phyloP scores from a whole-genome alignment of 2,329 filamentous ascomycete species.

The Penicillium nordicum region DNA sequence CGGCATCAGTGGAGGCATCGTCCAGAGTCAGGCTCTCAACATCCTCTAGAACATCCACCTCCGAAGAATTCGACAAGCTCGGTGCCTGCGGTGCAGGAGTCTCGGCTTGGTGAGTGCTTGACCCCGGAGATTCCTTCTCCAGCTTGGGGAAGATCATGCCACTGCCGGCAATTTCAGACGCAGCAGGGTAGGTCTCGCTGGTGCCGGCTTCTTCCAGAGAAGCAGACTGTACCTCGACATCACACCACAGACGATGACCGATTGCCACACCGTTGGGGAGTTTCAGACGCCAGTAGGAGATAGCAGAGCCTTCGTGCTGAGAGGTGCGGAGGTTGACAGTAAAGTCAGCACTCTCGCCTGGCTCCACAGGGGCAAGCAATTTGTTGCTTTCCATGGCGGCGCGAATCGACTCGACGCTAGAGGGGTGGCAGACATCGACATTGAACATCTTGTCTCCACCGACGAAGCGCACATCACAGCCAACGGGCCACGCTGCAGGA shows the following conservation, averaged over 20 bases:
- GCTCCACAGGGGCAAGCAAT: slow-evolving; percentile 64
- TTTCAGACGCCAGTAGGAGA: slow-evolving; percentile 96
- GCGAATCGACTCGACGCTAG: slow-evolving; percentile 71
- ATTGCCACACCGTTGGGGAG: slow-evolving; percentile 76
- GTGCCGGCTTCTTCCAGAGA: slow-evolving; percentile 15
- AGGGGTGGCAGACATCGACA: slow-evolving; percentile 73
- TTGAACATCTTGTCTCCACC: slow-evolving; percentile 97
- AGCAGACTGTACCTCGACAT: slow-evolving; percentile 63
- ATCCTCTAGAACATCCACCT: slow-evolving; percentile 52
- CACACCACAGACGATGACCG: slow-evolving; percentile 92
- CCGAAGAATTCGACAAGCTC: slow-evolving; percentile 46
- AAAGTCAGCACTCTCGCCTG: slow-evolving; percentile 75
- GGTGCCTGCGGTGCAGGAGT: slow-evolving; percentile 30
- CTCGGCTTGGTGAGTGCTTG: slow-evolving; percentile 66
- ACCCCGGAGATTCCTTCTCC: slow-evolving; percentile 84
- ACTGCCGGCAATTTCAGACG: slow-evolving; percentile 47
- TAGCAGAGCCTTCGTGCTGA: slow-evolving; percentile 68
- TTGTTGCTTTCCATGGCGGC: slow-evolving; percentile 80
- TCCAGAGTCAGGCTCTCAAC: slow-evolving; percentile 56
- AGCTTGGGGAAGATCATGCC: slow-evolving; percentile 97
- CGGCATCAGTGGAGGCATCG: slow-evolving; percentile 47
- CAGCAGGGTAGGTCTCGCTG: slow-evolving; percentile 23
- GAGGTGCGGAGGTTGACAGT: slow-evolving; percentile 82
- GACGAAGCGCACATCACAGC: slow-evolving; percentile 85
- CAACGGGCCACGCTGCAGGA: slow-evolving; percentile 74